Percentiles rank a stretch among this genome's conserved stretches.
Conservation (phyloP, 106 monocot species). For the Allium sativum region DNA sequence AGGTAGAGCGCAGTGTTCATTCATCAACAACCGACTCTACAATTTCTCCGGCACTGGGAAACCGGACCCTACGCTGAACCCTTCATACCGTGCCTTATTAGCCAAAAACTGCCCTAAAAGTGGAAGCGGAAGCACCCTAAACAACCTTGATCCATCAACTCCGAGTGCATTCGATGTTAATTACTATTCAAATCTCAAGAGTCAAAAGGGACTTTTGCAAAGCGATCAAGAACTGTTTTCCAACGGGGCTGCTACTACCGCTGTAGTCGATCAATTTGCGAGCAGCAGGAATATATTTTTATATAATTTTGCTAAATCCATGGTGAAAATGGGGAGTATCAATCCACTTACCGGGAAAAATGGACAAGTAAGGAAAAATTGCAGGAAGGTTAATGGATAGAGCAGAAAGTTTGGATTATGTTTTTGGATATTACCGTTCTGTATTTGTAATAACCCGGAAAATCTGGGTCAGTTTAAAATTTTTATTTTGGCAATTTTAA, state of each 20-base stretch:
- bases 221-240: constrained; percentile 35
- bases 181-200: constrained; percentile 17
- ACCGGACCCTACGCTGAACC: constrained; percentile 16
- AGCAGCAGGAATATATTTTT: constrained; percentile 11
- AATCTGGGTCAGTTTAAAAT: no score
- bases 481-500: no score
- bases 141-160: constrained; percentile 13
- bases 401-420: no score
- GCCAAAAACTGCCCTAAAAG: constrained; percentile 9
- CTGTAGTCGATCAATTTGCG: constrained; percentile 8
- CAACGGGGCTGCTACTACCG: not conserved
- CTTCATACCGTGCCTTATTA: constrained; percentile 4
- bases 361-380: constrained; percentile 16
- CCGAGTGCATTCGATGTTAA: constrained; percentile 12
- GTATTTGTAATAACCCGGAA: no score
- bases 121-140: constrained; percentile 9
- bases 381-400: constrained; percentile 1
- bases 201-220: constrained; percentile 18
- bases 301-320: constrained; percentile 23
- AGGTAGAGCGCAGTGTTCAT: constrained; percentile 11
- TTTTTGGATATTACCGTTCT: no score
- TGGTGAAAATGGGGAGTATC: constrained; percentile 21
- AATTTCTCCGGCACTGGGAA: constrained; percentile 16
- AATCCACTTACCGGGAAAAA: constrained; percentile 10
- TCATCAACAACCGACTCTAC: constrained; percentile 21